Conservation (phyloP, 352 stramenopile genomes). For the Ophiocytium majus region DNA sequence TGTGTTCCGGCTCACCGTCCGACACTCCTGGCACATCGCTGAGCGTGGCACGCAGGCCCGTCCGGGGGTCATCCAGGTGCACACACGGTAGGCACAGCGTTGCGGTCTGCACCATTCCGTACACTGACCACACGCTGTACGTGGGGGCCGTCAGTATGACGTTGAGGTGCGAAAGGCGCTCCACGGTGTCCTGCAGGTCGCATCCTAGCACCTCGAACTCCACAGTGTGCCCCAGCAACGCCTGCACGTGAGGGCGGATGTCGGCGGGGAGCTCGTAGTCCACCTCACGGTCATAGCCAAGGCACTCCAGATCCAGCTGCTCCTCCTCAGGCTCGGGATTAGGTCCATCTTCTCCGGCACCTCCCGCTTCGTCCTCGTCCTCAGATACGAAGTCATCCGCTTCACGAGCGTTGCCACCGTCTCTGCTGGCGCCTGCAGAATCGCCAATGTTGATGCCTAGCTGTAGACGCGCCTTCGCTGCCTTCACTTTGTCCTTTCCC, state of each 20-base stretch:
- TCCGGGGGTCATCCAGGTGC: neutral
- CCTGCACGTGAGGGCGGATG: neutral
- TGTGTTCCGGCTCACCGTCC: neutral
- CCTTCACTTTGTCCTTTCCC: neutral
- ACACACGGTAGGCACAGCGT: neutral
- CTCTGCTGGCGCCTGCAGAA: neutral
- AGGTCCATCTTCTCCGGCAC: neutral
- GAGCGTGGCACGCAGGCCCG: neutral
- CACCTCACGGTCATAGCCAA: neutral
- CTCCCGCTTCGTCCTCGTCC: neutral
- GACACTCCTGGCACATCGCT: neutral
- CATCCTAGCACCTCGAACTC: neutral
- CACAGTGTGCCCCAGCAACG: neutral
- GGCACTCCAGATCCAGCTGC: neutral
- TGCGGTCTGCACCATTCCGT: neutral
- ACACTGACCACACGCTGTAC: neutral
- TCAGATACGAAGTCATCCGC: neutral
- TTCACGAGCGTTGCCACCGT: neutral
- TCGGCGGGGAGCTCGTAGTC: neutral
- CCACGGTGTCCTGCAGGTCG: neutral
- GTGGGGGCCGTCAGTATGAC: neutral
- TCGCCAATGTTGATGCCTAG: neutral
- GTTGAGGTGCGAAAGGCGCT: neutral
- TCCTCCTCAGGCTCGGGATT: neutral
- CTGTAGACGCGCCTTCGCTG: neutral